Evolutionary conservation across 257 asterid genomes (phyloP).

Genomic region (Jasminum sambac): DNA sequence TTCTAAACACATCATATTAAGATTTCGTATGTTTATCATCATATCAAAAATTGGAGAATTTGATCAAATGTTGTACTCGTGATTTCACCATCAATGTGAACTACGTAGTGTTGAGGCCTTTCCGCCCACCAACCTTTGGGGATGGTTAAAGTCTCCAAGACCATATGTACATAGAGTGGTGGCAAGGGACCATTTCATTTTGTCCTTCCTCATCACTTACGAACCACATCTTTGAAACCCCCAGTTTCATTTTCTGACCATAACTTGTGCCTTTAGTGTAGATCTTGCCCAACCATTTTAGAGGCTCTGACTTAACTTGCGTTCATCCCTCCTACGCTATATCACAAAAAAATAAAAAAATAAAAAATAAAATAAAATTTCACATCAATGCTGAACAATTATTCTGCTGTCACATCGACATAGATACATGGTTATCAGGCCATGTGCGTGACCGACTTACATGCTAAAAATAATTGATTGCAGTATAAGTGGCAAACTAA

Average conservation of each 20-base stretch:
- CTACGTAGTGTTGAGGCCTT: not conserved
- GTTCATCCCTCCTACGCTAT: not conserved
- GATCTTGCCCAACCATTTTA: not conserved
- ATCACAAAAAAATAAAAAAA: not conserved
- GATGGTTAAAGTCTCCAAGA: not conserved
- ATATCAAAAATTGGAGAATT: no score
- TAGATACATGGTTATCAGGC: not conserved
- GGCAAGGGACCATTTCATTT: not conserved
- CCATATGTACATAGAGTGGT: not conserved
- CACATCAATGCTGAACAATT: not conserved
- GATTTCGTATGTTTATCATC: no score
- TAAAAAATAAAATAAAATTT: not conserved
- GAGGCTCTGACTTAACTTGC: not conserved
- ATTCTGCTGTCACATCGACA: not conserved
- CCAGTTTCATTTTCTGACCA: not conserved
- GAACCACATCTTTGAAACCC: not conserved
- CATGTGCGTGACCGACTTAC: not conserved
- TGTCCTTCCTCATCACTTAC: not conserved
- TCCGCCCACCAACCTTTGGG: not conserved
- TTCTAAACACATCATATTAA: no score
- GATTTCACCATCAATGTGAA: not conserved
- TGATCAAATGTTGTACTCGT: not conserved
- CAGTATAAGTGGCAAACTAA: not conserved
- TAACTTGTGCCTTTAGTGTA: not conserved
- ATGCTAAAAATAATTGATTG: not conserved